Evolutionary conservation across 352 stramenopile species (phyloP), one percentile per base, ranked within the genome.

Genomic region (Phytophthora citrophthora): DNA sequence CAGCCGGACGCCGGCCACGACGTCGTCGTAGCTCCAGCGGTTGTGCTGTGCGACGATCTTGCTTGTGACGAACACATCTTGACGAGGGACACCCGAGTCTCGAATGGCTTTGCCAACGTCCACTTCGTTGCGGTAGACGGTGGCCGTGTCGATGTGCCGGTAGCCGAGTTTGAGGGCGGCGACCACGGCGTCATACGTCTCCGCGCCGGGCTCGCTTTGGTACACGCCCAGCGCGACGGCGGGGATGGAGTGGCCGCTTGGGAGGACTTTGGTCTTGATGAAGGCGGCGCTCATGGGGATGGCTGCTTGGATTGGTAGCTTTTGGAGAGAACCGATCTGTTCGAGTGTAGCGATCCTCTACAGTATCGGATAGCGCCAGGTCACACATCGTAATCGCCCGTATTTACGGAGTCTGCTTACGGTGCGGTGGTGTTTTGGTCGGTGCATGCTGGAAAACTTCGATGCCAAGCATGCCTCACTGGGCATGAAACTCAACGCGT

Each of bases 91-190:
- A n/a, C 88, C 84, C 32, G 86, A 90, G 59, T 96, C 90, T 26
- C 60, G 69, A 46, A 91, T 69, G 13, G 76, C 90, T 26, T 72
- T 54, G 16, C 92, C 92, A 12, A 97, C 93, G 27, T 94, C 88
- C 8, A 48, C 59, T 48, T 97, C 89, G 67, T 98, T 98, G n/a
- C 81, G 54, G 68, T 97, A 98, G 8, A 94, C 54, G 18, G 86
- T 78, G 15, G 92, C 92, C 11, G 85, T 94, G 70, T 97, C 90
- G 62, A 98, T 95, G 61, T 96, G 88, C 15, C 93, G 76, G 62
- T 96, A 96, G 26, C 91, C 91, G n/a, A 93, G 62, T 15, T 85
- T 56, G 15, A 97, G 71, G 10, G 80, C 82, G 0, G 52, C 53
- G n/a, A 56, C 31, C 27, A 91, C 83, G 8, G 80, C 80, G 50